phyloP scores from a whole-genome alignment of 805 yeast species.

The Ogataea pini region DNA sequence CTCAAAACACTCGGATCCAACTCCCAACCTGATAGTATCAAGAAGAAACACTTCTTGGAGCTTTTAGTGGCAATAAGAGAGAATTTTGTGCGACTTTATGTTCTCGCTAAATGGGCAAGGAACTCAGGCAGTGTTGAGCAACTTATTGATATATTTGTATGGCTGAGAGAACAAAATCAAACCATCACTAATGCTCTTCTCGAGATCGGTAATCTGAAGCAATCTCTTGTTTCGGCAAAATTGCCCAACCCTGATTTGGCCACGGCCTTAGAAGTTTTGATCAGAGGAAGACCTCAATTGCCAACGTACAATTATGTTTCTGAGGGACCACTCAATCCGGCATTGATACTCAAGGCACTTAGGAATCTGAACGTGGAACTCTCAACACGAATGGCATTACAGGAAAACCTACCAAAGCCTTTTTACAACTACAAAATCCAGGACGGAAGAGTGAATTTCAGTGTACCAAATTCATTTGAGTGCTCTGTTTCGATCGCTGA shows the following conservation, averaged over 20 bases:
- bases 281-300: constrained; percentile 73
- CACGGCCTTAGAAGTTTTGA: constrained; percentile 84
- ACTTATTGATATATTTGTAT: constrained; percentile 82
- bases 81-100: constrained; percentile 81
- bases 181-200: constrained; percentile 63
- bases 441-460: constrained; percentile 75
- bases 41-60: constrained; percentile 69
- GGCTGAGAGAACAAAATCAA: constrained; percentile 80
- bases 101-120: constrained; percentile 85
- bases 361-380: constrained; percentile 70
- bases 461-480: constrained; percentile 64
- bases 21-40: constrained; percentile 54
- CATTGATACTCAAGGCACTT: constrained; percentile 59
- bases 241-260: constrained; percentile 87
- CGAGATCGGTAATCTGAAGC: constrained; percentile 67
- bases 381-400: constrained; percentile 71
- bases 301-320: constrained; percentile 62
- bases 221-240: constrained; percentile 82
- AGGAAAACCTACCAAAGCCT: constrained; percentile 60
- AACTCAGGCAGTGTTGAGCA: constrained; percentile 69
- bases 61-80: constrained; percentile 73
- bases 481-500: constrained; percentile 77
- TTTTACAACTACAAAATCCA: constrained; percentile 64
- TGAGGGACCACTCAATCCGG: constrained; percentile 49
- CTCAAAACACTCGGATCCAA: constrained; percentile 59